Conservation (phyloP, 306 rosid species). For the Cyclanthera cordifolia region DNA sequence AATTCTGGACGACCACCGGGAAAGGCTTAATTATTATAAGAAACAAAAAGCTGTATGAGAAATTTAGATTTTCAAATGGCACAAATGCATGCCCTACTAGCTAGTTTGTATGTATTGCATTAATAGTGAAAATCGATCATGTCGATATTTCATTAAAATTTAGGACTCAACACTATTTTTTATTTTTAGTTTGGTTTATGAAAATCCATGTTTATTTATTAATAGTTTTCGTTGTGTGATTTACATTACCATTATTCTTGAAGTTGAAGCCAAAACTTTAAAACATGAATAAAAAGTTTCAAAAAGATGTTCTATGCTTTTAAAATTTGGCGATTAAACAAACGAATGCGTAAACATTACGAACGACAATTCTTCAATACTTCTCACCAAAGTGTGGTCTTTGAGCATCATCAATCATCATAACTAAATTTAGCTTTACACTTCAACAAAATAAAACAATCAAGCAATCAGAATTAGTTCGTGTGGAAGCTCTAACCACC, state of each 20-base stretch:
- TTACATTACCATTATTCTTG: background rate
- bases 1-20: constrained; percentile 11
- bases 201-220: background rate
- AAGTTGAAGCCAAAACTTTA: background rate
- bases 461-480: no score
- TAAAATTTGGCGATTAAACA: no score
- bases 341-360: no score
- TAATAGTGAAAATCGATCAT: background rate
- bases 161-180: background rate
- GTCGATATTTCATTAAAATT: no score
- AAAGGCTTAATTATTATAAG: background rate
- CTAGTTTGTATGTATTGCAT: background rate
- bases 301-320: background rate
- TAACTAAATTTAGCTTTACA: no score
- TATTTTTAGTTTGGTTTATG: background rate
- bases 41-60: background rate
- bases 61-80: background rate
- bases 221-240: no score
- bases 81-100: background rate
- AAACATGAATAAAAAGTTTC: background rate
- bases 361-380: no score
- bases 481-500: no score
- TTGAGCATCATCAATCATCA: no score
- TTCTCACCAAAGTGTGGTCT: no score
- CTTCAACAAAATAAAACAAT: no score